Base-by-base conservation (phyloP, 106 monocot genomes). In the Cymbidium sinense region DNA sequence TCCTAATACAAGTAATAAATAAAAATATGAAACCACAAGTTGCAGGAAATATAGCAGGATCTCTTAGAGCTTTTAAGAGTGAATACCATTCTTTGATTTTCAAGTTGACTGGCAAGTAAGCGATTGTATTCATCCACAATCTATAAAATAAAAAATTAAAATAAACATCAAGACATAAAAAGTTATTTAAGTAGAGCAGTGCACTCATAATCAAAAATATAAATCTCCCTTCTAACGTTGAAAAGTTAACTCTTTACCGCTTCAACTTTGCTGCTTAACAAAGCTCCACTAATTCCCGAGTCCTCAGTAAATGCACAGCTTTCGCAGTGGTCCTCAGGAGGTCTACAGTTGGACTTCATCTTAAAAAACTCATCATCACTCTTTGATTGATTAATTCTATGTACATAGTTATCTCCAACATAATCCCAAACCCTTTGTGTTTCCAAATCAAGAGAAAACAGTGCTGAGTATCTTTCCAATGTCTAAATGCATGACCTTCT, bases 401-500 rank as follows among this genome's bases (percentile, higher is more conserved):
- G 94, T 43, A 99, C 98, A 78, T 90, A 99, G 43, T 31, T 92
- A 81, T 99, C 98, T 75, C 98, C 98, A 79, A 91, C 95, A 85
- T 99, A 99, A 82, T 99, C 98, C 98, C 98, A 99, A 37, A 92
- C 81, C 34, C 90, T 83, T 36, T 91, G 94, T 62, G 90, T 87
- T 86, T 87, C 86, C 41, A 95, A 70, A 84, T 99, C 87, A 80
- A 99, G 90, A 33, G 98, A 90, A 86, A 90, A 99, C 92, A 95
- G 80, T 99, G 98, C 51, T 95, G 88, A 70, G 90, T 95, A 43
- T 89, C 86, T 75, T 91, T 89, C 98, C 98, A 99, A 70, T 99
- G 98, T 50, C 74, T 90, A 37, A 91, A 65, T 51, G 98, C 98
- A 90, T 99, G 98, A 1, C 98, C 90, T 86, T 90, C 94, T 80